Conservation (phyloP, 495 filamentous ascomycete species). For the Cercophora newfieldiana region DNA sequence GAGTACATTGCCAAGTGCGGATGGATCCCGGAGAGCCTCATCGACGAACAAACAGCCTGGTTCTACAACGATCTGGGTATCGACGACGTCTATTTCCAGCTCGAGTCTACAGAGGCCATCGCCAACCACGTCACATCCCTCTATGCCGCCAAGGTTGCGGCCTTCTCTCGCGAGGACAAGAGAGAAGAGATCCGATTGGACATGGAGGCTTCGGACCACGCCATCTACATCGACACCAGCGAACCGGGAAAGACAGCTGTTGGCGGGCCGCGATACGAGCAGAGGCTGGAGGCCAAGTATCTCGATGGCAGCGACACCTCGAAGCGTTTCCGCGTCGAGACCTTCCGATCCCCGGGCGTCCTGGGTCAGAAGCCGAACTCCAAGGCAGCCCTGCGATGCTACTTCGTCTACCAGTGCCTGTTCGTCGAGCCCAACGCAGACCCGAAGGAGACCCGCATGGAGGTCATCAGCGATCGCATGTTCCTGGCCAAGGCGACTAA, state of each 20-base stretch:
- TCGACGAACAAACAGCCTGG: conserved; percentile 85
- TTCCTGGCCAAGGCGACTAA: conserved; percentile 94
- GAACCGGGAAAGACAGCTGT: conserved; percentile 75
- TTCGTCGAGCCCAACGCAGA: conserved; percentile 74
- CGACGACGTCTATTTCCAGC: conserved; percentile 98
- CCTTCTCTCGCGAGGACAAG: conserved; percentile 91
- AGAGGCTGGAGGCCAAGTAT: conserved; percentile 93
- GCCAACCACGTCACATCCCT: conserved; percentile 92
- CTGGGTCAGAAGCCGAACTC: conserved; percentile 49
- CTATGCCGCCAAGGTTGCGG: conserved; percentile 96
- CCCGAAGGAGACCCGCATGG: conserved; percentile 80
- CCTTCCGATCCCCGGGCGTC: conserved; percentile 87
- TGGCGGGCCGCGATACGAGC: conserved; percentile 84
- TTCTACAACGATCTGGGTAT: conserved; percentile 98
- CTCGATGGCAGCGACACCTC: conserved; percentile 68
- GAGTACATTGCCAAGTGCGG: conserved; percentile 47
- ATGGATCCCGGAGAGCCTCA: conserved; percentile 83
- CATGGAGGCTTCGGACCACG: conserved; percentile 92
- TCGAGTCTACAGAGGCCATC: conserved; percentile 82
- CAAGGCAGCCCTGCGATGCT: conserved; percentile 86
- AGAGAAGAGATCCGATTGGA: conserved; percentile 90
- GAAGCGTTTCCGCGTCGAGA: conserved; percentile 83
- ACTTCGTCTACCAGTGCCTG: conserved; percentile 95
- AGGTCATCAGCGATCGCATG: conserved; percentile 87
- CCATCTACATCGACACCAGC: conserved; percentile 98